Base-by-base conservation (phyloP, 805 yeast genomes). In the Henningerozyma blattae region DNA sequence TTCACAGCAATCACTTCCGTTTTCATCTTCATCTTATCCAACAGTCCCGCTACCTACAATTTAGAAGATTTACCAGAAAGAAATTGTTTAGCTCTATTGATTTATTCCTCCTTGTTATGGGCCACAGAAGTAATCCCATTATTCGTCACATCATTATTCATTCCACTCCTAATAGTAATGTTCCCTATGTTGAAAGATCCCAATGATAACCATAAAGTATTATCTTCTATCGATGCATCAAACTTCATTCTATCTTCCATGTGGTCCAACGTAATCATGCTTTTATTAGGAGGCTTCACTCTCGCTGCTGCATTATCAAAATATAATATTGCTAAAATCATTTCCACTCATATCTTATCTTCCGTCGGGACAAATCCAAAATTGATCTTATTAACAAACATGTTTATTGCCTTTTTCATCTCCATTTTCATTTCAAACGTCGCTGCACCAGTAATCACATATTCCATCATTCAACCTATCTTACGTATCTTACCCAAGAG, bases 401-500 rank as follows among this genome's bases (percentile, higher is more conserved):
- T 91, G 96, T 61, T 70, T 31, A 89, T 89, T 22, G 83, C 96
- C 0, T 64, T 87, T 27, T 75, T 89, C 48, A 75, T 83, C 27
- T 76, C 94, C 4, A 86, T 89, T 84, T 87, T 95, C 93, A 91
- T 89, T 27, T 80, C 94, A 18, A 89, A 89, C 54, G 97, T 89
- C 28, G 98, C 98, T 1, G 91, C 97, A 1, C 98, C 98, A 0
- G 96, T 89, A 3, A 67, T 89, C 35, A 82, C 94, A 59, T 84
- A 72, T 48, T 85, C 95, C 5, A 81, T 89, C 41, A 77, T 89
- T 38, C 95, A 87, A 56, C 96, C 97, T 0, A 63, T 89, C 16
- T 62, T 89, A 43, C 69, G 95, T 48, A 83, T 93, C 0, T 61
- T 87, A 28, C 93, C 94, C 15, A 74, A 80, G 32, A 75, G 75